Percentiles rank a stretch among this genome's conserved stretches.
Conservation (phyloP, 2,329 filamentous ascomycete species). For the Fusarium musae region DNA sequence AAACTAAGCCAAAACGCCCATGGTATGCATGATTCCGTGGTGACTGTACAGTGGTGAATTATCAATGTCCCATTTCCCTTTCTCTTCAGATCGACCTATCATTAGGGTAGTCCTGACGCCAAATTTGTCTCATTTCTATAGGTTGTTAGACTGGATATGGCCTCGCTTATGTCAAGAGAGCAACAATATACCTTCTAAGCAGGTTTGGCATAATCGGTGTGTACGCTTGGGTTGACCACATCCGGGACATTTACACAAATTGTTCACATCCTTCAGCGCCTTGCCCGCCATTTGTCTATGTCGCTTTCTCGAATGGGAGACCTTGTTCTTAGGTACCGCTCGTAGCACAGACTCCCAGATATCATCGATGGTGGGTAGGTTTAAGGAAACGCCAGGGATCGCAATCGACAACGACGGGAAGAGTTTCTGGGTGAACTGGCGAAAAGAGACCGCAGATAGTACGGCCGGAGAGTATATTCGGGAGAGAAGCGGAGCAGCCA, state of each 20-base stretch:
- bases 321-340: conserved; percentile 98
- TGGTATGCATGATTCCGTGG: conserved; percentile 47
- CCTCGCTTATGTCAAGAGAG: background rate
- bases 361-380: conserved; percentile 70
- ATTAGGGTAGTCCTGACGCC: conserved; percentile 53
- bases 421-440: conserved; percentile 59
- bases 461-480: conserved; percentile 58
- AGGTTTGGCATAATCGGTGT: conserved; percentile 88
- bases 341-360: conserved; percentile 94
- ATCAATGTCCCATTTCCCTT: conserved; percentile 25
- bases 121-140: conserved; percentile 60
- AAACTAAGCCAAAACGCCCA: conserved; percentile 49
- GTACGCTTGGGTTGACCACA: conserved; percentile 90
- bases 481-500: conserved; percentile 68
- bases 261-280: conserved; percentile 88
- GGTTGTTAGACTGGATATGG: conserved; percentile 16
- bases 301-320: conserved; percentile 94
- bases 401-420: conserved; percentile 67
- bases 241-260: conserved; percentile 86
- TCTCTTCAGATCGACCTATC: conserved; percentile 48
- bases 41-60: conserved; percentile 47
- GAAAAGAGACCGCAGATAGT: conserved; percentile 56
- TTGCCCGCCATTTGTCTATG: conserved; percentile 96
- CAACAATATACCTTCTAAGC: conserved; percentile 75
- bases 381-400: conserved; percentile 68